Base-by-base conservation (phyloP, 1,284 basidiomycete genomes). In the Boletus sp. region DNA sequence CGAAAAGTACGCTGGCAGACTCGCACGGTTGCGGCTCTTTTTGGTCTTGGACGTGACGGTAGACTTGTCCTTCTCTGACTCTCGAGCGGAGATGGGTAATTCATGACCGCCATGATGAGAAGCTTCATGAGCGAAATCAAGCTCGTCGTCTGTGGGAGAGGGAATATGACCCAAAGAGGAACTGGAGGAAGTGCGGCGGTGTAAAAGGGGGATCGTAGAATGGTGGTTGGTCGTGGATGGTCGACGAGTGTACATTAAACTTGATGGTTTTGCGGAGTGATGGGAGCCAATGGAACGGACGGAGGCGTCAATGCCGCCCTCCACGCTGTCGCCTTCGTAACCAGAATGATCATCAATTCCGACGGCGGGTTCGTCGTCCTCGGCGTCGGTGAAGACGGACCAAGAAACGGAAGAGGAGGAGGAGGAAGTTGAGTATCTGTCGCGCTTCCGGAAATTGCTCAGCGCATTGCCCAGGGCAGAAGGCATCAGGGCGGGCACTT, bases 1-100 rank as follows among this genome's bases (percentile, higher is more conserved):
- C 50, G 88, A 89, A 71, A 91, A 91, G 73, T 85, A 89, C 11
- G 86, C 84, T 18, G 89, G 89, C 45, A 91, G 80, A 67, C 85
- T 88, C 51, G 85, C 84, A 69, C 89, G 85, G 70, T 85, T 88
- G 64, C 83, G 83, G 65, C 74, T 77, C 63, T 79, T 82, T 70
- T 78, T 81, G 41, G 75, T 56, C 73, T 81, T 84, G 35, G 70
- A 65, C 39, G 77, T 76, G 42, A 78, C 61, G n/a, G 76, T 77
- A 18, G 67, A 70, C 55, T 56, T 75, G 65, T 66, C 63, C 62
- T 67, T 73, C 59, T 70, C 72, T 50, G 64, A 67, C 39, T 73
- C 71, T 53, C 70, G 68, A 27, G 64, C 64, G 37, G 66, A 64
- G 61, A 54, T 48, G n/a, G 67, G 58, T 29, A 57, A 57, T 50